A percentile compares a stretch with the other conserved stretches of the same genome.
phyloP scores from a whole-genome alignment of 371 early-diverging fungal genomes.

The Actinomortierella ambigua region DNA sequence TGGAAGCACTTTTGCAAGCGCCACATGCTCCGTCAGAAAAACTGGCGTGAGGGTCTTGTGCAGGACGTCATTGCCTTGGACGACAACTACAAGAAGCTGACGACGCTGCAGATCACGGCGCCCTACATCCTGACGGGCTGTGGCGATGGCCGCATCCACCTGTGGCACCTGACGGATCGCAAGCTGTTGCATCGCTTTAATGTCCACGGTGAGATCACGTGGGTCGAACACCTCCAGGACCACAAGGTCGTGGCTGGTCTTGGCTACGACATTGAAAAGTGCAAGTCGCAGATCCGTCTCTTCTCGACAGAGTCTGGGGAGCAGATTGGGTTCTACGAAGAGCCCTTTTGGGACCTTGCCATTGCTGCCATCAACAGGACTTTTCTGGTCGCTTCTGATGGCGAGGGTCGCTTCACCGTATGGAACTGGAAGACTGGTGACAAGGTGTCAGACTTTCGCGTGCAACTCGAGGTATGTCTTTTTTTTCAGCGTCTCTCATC shows the following conservation, averaged over 20 bases:
- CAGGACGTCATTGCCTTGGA: slow-evolving; percentile 39
- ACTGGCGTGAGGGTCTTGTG: slow-evolving; percentile 42
- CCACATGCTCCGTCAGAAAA: slow-evolving; percentile 32
- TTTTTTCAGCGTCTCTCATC: not conserved
- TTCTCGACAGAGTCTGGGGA: slow-evolving; percentile 43
- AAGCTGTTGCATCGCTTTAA: slow-evolving; percentile 30
- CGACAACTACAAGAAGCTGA: slow-evolving; percentile 42
- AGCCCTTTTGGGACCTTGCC: slow-evolving; percentile 41
- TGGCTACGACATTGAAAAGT: slow-evolving; percentile 32
- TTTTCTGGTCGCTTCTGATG: slow-evolving; percentile 36
- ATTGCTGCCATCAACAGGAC: slow-evolving; percentile 41
- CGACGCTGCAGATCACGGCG: slow-evolving; percentile 39
- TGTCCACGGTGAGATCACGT: slow-evolving; percentile 41
- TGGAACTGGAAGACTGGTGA: slow-evolving; percentile 39
- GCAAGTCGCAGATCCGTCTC: slow-evolving; percentile 38
- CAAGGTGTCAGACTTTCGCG: slow-evolving; percentile 33
- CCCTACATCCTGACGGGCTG: slow-evolving; percentile 45
- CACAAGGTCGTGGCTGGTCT: slow-evolving; percentile 36
- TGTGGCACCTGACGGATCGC: slow-evolving; percentile 33
- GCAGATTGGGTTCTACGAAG: slow-evolving; percentile 34
- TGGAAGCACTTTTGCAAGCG: slow-evolving; percentile 47
- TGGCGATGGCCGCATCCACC: slow-evolving; percentile 35
- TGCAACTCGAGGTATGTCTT: slow-evolving; percentile 23
- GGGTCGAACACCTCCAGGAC: slow-evolving; percentile 44
- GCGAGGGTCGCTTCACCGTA: slow-evolving; percentile 27